phyloP scores from a whole-genome alignment of 805 yeast species.

The Wilhelminamyces savonicus region DNA sequence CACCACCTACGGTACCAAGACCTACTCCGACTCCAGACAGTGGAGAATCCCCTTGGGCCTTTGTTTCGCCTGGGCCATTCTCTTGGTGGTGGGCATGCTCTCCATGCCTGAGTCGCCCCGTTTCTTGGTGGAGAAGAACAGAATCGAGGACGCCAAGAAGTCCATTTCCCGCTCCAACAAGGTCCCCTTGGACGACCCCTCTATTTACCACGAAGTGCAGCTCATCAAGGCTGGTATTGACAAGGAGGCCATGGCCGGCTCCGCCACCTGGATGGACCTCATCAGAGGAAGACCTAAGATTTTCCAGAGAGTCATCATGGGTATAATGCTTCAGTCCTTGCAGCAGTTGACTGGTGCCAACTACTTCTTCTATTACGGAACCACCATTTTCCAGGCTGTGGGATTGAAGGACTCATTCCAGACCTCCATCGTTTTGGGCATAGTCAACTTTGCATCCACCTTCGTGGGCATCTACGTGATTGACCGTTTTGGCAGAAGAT shows the following conservation, averaged over 20 bases:
- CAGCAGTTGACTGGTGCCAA: slow-evolving; percentile 61
- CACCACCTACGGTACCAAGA: slow-evolving; percentile 58
- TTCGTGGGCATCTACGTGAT: slow-evolving; percentile 44
- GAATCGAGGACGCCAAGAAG: slow-evolving; percentile 45
- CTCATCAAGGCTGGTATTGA: slow-evolving; percentile 55
- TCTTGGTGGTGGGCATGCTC: slow-evolving; percentile 45
- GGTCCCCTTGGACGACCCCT: slow-evolving; percentile 45
- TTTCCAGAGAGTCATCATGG: slow-evolving; percentile 48
- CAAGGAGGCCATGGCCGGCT: slow-evolving; percentile 56
- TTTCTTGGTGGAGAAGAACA: slow-evolving; percentile 46
- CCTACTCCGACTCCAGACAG: slow-evolving; percentile 43
- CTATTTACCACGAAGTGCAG: slow-evolving; percentile 48
- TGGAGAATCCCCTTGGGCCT: slow-evolving; percentile 67
- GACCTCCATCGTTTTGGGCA: slow-evolving; percentile 49
- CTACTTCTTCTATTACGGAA: slow-evolving; percentile 58
- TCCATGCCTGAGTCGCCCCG: slow-evolving; percentile 70
- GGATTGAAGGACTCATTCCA: slow-evolving; percentile 49
- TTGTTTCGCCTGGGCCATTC: slow-evolving; percentile 39
- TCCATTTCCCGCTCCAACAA: slow-evolving; percentile 58
- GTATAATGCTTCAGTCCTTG: slow-evolving; percentile 52
- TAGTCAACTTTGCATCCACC: slow-evolving; percentile 50
- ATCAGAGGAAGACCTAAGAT: slow-evolving; percentile 61
- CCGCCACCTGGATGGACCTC: slow-evolving; percentile 59
- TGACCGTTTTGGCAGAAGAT: slow-evolving; percentile 50
- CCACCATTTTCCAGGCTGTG: slow-evolving; percentile 47